A percentile compares a stretch with the other conserved stretches of the same genome.
Conservation (phyloP, 1,284 basidiomycete species). For the Golubevia pallescens region DNA sequence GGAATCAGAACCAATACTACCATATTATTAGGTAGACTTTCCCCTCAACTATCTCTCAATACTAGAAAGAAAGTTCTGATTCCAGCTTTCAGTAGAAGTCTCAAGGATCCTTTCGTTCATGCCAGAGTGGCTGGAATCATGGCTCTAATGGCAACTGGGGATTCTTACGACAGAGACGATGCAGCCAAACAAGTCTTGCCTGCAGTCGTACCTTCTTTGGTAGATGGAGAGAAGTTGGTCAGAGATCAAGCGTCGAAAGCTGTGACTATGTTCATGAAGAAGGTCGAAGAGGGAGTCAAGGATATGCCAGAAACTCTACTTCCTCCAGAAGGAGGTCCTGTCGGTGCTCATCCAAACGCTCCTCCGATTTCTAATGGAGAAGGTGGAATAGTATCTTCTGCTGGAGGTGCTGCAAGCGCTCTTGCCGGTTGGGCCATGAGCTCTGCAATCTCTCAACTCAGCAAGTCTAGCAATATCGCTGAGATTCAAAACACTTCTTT, state of each 20-base stretch:
- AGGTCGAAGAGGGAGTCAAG: conserved; percentile 25
- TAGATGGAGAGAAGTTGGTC: conserved; percentile 53
- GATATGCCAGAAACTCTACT: conserved; percentile 39
- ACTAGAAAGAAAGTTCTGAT: conserved; percentile 95
- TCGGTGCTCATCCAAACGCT: conserved; percentile 16
- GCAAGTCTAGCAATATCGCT: not conserved
- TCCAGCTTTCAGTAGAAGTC: conserved; percentile 86
- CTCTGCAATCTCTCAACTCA: conserved; percentile 22
- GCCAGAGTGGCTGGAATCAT: conserved; percentile 91
- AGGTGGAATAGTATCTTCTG: conserved; percentile 28
- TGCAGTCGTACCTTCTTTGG: conserved; percentile 43
- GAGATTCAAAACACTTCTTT: not conserved
- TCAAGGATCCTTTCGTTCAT: conserved; percentile 91
- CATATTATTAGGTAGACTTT: conserved; percentile 89
- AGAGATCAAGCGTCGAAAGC: conserved; percentile 49
- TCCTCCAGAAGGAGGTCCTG: conserved; percentile 18
- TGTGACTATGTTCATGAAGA: conserved; percentile 43
- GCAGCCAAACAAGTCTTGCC: conserved; percentile 44
- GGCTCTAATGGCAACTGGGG: conserved; percentile 93
- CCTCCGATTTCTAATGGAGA: not conserved
- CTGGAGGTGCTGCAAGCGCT: conserved; percentile 46
- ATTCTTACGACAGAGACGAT: conserved; percentile 75
- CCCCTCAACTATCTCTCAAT: conserved; percentile 80
- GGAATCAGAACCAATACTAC: conserved; percentile 98
- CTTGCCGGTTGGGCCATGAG: conserved; percentile 54